Conservation (phyloP, 331 rosid species). For the Malus hybrid region DNA sequence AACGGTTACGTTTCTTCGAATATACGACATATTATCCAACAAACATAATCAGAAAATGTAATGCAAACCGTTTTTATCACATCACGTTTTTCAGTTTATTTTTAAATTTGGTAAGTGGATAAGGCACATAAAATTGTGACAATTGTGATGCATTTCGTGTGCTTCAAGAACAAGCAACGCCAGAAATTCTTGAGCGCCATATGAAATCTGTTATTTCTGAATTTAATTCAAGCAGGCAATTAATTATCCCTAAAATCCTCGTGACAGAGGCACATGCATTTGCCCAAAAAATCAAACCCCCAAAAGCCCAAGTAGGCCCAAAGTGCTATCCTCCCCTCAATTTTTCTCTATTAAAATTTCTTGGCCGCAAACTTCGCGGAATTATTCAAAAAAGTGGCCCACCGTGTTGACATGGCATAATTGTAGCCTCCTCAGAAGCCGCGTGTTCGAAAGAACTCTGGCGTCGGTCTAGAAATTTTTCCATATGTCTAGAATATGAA, state of each 20-base stretch:
- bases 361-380: slow-evolving; percentile 42
- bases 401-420: slow-evolving; percentile 35
- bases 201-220: background rate
- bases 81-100: background rate
- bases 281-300: slow-evolving; percentile 46
- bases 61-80: background rate
- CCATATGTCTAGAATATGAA: no score
- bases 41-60: background rate
- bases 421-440: background rate
- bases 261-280: slow-evolving; percentile 48
- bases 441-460: slow-evolving; percentile 9
- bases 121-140: background rate
- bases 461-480: background rate
- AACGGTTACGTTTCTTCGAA: no score
- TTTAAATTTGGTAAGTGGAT: background rate
- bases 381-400: slow-evolving; percentile 3
- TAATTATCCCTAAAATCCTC: slow-evolving; percentile 1
- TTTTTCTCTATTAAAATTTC: slow-evolving; percentile 4
- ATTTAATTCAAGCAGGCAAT: background rate
- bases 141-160: background rate
- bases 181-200: background rate
- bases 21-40: background rate
- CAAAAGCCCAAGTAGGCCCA: slow-evolving; percentile 42
- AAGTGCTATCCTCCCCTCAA: background rate
- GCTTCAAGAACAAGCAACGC: slow-evolving; percentile 11